A percentile compares a stretch with the other conserved stretches of the same genome.
Evolutionary conservation across 495 filamentous ascomycete species (phyloP).

Genomic region (Penicillium paxilli): DNA sequence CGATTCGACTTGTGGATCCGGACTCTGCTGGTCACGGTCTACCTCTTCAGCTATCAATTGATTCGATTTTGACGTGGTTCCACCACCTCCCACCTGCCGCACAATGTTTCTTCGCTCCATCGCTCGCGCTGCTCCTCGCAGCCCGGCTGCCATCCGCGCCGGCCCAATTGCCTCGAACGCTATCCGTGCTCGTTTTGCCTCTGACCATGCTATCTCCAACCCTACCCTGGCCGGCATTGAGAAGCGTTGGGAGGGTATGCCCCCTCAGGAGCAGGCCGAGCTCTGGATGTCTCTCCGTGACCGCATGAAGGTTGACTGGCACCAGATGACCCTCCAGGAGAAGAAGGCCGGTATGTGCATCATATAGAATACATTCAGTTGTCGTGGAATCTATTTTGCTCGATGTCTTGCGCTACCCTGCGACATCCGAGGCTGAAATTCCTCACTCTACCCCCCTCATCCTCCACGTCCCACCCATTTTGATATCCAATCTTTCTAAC

Average conservation of each 20-base stretch:
- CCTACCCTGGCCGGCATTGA: constrained; percentile 96
- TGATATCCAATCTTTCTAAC: neutral
- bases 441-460: constrained; percentile 1
- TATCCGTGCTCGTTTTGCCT: constrained; percentile 63
- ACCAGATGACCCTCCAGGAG: constrained; percentile 89
- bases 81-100: constrained; percentile 37
- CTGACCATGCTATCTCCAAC: constrained; percentile 92
- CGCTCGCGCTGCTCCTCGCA: constrained; percentile 48
- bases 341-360: constrained; percentile 93
- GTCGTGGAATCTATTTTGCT: neutral
- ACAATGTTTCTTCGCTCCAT: constrained; percentile 51
- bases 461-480: constrained; percentile 9
- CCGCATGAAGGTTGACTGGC: constrained; percentile 97
- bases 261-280: constrained; percentile 97
- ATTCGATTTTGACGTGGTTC: constrained; percentile 32
- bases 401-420: constrained; percentile 17
- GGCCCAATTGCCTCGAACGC: constrained; percentile 40
- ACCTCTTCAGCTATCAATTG: constrained; percentile 27
- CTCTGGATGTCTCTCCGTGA: constrained; percentile 97
- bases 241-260: constrained; percentile 98
- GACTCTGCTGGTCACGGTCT: constrained; percentile 19
- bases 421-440: constrained; percentile 20
- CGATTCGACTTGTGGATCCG: constrained; percentile 25
- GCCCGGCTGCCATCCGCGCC: constrained; percentile 44
- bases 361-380: neutral